Conservation (phyloP, 169 alveolate species). For the Cryptosporidium baileyi region DNA sequence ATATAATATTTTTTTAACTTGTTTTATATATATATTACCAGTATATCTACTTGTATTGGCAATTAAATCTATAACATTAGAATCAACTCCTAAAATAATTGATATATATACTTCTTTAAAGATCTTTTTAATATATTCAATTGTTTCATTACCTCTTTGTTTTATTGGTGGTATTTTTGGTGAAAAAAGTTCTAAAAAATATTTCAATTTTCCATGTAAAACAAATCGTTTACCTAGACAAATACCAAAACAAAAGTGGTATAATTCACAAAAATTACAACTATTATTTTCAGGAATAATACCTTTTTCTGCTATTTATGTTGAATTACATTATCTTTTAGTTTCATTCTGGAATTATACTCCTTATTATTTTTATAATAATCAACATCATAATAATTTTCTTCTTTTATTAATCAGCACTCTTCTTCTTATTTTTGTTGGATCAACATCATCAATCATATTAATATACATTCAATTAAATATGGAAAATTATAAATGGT, state of each 20-base stretch:
- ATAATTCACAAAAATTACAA: conserved; percentile 49
- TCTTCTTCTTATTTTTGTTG: conserved; percentile 32
- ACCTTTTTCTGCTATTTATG: conserved; percentile 59
- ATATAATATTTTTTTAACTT: conserved; percentile 31
- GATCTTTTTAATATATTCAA: conserved; percentile 7
- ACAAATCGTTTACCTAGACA: conserved; percentile 66
- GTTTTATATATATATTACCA: conserved; percentile 42
- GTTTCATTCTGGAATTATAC: conserved; percentile 60
- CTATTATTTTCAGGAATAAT: conserved; percentile 45
- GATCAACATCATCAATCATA: conserved; percentile 47
- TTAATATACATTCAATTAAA: conserved; percentile 48
- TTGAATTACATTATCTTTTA: conserved; percentile 42
- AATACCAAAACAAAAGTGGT: conserved; percentile 67
- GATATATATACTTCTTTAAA: conserved; percentile 21
- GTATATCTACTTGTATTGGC: conserved; percentile 19
- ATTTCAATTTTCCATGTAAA: conserved; percentile 56
- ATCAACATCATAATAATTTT: conserved; percentile 30
- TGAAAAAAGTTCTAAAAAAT: conserved; percentile 5
- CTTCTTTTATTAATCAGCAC: conserved; percentile 33
- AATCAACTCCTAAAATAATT: not conserved
- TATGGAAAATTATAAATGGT: conserved; percentile 65
- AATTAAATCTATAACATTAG: conserved; percentile 23
- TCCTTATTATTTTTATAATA: conserved; percentile 53
- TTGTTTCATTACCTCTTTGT: conserved; percentile 49
- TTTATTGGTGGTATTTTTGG: conserved; percentile 62